A percentile compares a stretch with the other conserved stretches of the same genome.
Evolutionary conservation across 805 yeast genomes (phyloP).

Genomic region (Diddensiella transvaalensis): DNA sequence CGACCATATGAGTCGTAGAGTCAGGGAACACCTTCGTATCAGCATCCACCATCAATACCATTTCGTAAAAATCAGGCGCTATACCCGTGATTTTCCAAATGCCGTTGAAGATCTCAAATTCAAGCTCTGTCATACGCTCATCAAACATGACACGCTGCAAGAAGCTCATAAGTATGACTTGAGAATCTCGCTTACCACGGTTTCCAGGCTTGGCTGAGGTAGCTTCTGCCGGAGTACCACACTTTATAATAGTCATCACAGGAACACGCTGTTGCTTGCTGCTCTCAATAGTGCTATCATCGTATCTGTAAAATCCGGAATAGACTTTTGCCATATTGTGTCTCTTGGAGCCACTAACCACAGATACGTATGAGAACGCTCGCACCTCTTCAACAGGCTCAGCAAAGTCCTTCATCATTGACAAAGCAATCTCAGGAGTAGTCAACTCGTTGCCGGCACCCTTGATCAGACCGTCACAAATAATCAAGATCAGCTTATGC

Average conservation of each 20-base stretch:
- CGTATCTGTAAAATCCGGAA: conserved; percentile 88
- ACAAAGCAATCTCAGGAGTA: conserved; percentile 86
- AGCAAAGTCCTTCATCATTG: conserved; percentile 79
- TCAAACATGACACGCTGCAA: conserved; percentile 83
- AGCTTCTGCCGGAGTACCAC: conserved; percentile 85
- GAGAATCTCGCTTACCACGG: conserved; percentile 95
- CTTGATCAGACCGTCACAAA: conserved; percentile 92
- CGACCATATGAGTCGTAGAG: conserved; percentile 83
- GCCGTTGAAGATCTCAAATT: conserved; percentile 67
- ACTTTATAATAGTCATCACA: conserved; percentile 67
- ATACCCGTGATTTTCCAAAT: conserved; percentile 84
- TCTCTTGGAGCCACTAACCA: conserved; percentile 88
- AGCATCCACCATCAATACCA: conserved; percentile 90
- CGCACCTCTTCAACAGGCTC: conserved; percentile 70
- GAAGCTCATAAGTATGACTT: conserved; percentile 84
- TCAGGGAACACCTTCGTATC: conserved; percentile 88
- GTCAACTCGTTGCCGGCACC: conserved; percentile 87
- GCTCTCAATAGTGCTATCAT: conserved; percentile 65
- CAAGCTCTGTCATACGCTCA: conserved; percentile 91
- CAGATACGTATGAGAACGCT: conserved; percentile 89
- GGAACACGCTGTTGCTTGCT: conserved; percentile 85
- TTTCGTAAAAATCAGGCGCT: conserved; percentile 77
- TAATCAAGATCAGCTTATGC: conserved; percentile 77
- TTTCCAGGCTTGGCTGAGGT: conserved; percentile 79
- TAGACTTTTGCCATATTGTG: conserved; percentile 98